Evolutionary conservation across 805 yeast species (phyloP).

Genomic region (Deakozyma indianensis): DNA sequence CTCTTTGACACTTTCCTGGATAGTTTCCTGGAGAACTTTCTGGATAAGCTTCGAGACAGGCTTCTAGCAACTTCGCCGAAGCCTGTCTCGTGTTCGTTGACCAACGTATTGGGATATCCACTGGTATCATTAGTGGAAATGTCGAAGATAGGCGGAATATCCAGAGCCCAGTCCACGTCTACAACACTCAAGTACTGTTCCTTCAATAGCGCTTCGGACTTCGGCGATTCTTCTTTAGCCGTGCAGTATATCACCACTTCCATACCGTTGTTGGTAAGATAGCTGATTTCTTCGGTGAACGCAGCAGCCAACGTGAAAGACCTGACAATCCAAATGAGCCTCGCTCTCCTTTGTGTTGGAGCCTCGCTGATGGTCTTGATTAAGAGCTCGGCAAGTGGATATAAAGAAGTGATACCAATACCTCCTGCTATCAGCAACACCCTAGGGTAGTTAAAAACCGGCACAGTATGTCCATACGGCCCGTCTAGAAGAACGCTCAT

Average conservation of each 20-base stretch:
- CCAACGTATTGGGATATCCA: no score
- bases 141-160: slow-evolving; percentile 5
- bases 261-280: slow-evolving; percentile 36
- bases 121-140: background rate
- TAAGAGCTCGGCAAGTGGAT: slow-evolving; percentile 29
- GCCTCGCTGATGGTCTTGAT: background rate
- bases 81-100: no score
- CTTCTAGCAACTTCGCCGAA: no score
- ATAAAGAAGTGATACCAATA: slow-evolving; percentile 43
- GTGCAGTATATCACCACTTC: slow-evolving; percentile 33
- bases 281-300: slow-evolving; percentile 19
- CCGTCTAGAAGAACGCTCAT: slow-evolving; percentile 42
- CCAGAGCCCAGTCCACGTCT: background rate
- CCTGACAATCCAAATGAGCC: background rate
- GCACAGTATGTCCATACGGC: slow-evolving; percentile 38
- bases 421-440: slow-evolving; percentile 42
- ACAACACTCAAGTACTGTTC: background rate
- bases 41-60: no score
- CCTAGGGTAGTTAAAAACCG: slow-evolving; percentile 32
- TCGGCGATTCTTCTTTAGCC: no score
- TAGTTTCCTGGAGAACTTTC: no score
- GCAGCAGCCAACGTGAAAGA: slow-evolving; percentile 7
- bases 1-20: no score
- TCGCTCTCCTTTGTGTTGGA: background rate
- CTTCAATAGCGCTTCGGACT: background rate